These are phyloP conservation scores for Chimonanthus praecox DNA, from an alignment of 164 flowering plant species.

Conservation along the genomic window DNA sequence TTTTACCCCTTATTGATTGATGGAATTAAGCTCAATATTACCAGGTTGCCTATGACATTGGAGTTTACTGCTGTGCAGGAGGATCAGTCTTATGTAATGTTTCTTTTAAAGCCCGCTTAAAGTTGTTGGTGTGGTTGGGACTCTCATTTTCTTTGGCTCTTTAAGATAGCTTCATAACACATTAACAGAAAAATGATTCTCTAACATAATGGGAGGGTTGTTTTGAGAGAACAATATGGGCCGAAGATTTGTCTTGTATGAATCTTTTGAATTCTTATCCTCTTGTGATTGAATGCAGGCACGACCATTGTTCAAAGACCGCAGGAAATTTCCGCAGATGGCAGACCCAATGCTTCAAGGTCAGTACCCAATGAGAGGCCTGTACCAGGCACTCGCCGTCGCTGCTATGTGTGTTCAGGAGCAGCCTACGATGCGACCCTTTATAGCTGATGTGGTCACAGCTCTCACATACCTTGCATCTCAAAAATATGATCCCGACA, in stretches of 20 bases:
- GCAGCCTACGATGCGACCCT: constrained; percentile 79
- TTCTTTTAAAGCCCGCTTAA: too few relatives aligned
- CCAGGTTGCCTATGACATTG: too few relatives aligned
- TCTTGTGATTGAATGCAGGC: constrained; percentile 44
- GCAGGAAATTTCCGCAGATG: constrained; percentile 65
- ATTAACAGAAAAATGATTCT: background rate
- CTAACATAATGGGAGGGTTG: background rate
- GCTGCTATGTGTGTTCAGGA: constrained; percentile 97
- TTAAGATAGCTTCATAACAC: too few relatives aligned
- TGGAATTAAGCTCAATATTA: too few relatives aligned
- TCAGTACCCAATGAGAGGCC: constrained; percentile 65
- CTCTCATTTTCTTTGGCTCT: too few relatives aligned
- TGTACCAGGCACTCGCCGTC: constrained; percentile 87
- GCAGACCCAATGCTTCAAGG: constrained; percentile 80
- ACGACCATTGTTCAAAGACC: constrained; percentile 72
- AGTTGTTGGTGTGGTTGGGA: too few relatives aligned
- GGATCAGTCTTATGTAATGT: too few relatives aligned
- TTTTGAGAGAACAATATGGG: background rate
- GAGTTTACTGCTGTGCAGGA: too few relatives aligned
- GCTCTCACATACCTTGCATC: constrained; percentile 74
- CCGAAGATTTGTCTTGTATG: background rate
- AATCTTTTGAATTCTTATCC: background rate
- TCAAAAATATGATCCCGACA: constrained; percentile 47
- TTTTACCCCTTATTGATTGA: too few relatives aligned
- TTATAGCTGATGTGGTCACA: constrained; percentile 84